These are phyloP conservation scores for Dactylonectria estremocensis DNA, from an alignment of 2,329 filamentous ascomycete genomes.

Conservation along the genomic window DNA sequence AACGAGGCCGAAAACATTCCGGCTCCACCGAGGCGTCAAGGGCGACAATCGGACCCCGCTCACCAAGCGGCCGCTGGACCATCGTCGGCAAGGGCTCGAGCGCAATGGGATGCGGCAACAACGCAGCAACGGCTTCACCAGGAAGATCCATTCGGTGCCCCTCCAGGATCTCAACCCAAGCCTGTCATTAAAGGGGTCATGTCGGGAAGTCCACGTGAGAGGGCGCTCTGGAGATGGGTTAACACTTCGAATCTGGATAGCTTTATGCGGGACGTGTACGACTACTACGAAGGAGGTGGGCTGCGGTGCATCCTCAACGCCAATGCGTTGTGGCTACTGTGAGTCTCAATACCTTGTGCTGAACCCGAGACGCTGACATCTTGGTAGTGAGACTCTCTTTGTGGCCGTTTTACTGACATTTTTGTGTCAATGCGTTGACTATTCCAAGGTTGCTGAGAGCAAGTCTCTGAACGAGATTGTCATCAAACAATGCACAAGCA, in stretches of 20 bases:
- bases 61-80: conserved; percentile 53
- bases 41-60: conserved; percentile 25
- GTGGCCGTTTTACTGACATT: conserved; percentile 88
- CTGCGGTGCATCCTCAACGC: conserved; percentile 87
- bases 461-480: conserved; percentile 67
- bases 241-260: conserved; percentile 92
- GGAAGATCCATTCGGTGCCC: conserved; percentile 50
- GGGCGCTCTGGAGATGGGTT: conserved; percentile 92
- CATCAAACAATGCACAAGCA: conserved; percentile 81
- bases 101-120: conserved; percentile 70
- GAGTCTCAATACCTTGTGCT: conserved; percentile 53
- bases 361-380: conserved; percentile 19
- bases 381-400: conserved; percentile 80
- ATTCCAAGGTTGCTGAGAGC: conserved; percentile 79
- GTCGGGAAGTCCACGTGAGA: conserved; percentile 69
- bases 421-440: conserved; percentile 88
- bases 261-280: conserved; percentile 88
- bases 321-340: conserved; percentile 81
- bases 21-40: conserved; percentile 39
- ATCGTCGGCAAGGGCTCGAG: conserved; percentile 60
- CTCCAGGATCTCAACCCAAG: conserved; percentile 44
- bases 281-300: conserved; percentile 87
- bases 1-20: conserved; percentile 51
- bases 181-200: conserved; percentile 49
- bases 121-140: conserved; percentile 66